These are phyloP conservation scores for Mycena crocata DNA, from an alignment of 768 basidiomycete species.

Conservation along the genomic window DNA sequence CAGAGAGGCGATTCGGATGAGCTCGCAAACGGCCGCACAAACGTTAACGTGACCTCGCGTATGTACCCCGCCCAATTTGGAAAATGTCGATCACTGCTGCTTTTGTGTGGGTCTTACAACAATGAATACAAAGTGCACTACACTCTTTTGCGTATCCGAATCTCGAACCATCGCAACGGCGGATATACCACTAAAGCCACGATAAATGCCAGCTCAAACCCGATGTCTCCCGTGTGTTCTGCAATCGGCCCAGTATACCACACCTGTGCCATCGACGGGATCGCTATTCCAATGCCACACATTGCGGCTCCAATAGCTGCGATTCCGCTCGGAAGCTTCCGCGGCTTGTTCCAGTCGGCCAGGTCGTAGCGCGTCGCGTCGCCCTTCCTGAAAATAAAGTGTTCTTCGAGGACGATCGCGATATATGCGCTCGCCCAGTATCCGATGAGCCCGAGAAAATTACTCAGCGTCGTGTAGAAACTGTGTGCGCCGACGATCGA, in stretches of 20 bases:
- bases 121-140: slow-evolving; percentile 16
- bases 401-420: slow-evolving; percentile 75
- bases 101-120: background rate
- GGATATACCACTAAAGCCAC: slow-evolving; percentile 66
- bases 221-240: slow-evolving; percentile 76
- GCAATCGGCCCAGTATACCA: slow-evolving; percentile 87
- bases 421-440: slow-evolving; percentile 76
- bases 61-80: background rate
- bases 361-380: slow-evolving; percentile 65
- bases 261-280: slow-evolving; percentile 79
- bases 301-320: slow-evolving; percentile 69
- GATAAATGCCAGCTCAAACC: slow-evolving; percentile 80
- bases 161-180: slow-evolving; percentile 65
- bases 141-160: slow-evolving; percentile 41
- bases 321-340: slow-evolving; percentile 71
- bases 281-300: slow-evolving; percentile 65
- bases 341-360: slow-evolving; percentile 66
- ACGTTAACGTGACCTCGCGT: background rate
- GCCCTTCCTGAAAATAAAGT: slow-evolving; percentile 71
- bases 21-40: background rate
- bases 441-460: slow-evolving; percentile 82
- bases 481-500: slow-evolving; percentile 79
- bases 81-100: background rate
- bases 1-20: background rate
- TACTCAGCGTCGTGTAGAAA: slow-evolving; percentile 76